These are phyloP conservation scores for Tolypocladium guangdongense DNA, from an alignment of 2,329 filamentous ascomycete genomes.

Conservation along the genomic window DNA sequence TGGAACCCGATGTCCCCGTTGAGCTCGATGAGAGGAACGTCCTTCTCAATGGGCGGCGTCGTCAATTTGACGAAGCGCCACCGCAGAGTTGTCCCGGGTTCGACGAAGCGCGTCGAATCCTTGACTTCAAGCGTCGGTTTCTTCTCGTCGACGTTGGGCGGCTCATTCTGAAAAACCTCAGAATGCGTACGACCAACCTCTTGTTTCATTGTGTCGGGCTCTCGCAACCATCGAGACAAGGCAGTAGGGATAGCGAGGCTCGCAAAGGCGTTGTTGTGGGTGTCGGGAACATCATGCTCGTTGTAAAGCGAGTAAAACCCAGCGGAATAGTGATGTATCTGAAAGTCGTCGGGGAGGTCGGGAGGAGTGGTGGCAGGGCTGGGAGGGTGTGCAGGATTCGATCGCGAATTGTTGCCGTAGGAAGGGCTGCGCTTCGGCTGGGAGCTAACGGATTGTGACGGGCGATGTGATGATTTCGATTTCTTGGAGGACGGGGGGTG, in stretches of 20 bases:
- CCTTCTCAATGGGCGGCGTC: conserved; percentile 40
- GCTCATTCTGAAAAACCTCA: conserved; percentile 57
- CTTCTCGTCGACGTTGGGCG: conserved; percentile 29
- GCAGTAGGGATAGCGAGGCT: conserved; percentile 65
- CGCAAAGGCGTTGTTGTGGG: conserved; percentile 66
- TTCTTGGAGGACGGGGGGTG: conserved; percentile 59
- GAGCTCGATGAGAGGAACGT: conserved; percentile 55
- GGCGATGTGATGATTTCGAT: conserved; percentile 68
- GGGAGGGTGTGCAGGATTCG: conserved; percentile 47
- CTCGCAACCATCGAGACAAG: conserved; percentile 68
- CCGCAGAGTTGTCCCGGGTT: conserved; percentile 35
- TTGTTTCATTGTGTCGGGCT: conserved; percentile 55
- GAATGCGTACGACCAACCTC: conserved; percentile 54
- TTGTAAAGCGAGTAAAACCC: conserved; percentile 69
- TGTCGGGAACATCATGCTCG: conserved; percentile 44
- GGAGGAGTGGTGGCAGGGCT: conserved; percentile 72
- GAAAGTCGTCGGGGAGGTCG: conserved; percentile 50
- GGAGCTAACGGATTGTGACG: conserved; percentile 66
- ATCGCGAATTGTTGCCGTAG: conserved; percentile 54
- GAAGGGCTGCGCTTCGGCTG: conserved; percentile 55
- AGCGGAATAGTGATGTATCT: conserved; percentile 58
- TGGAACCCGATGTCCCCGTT: conserved; percentile 68
- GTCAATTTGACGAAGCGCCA: conserved; percentile 57
- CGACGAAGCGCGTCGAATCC: conserved; percentile 28
- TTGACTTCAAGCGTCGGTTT: conserved; percentile 37